These are phyloP conservation scores for Gentiana macrophylla DNA, from an alignment of 257 asterid species.

Conservation along the genomic window DNA sequence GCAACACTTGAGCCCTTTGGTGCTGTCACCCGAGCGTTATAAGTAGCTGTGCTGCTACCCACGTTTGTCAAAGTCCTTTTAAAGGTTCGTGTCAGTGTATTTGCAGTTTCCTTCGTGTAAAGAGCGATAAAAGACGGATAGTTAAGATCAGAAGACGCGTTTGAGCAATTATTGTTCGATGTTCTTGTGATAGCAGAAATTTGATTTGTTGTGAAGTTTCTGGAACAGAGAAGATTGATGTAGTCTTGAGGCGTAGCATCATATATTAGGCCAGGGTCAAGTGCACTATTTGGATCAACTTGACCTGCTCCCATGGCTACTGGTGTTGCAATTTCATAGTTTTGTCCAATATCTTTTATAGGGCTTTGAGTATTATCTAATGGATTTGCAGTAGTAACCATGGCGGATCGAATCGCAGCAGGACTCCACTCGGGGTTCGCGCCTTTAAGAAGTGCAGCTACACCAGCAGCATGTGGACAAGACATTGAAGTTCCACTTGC, in stretches of 20 bases:
- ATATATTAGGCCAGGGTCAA: slow-evolving; percentile 45
- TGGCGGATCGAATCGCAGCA: slow-evolving; percentile 17
- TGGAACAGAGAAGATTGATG: slow-evolving; percentile 32
- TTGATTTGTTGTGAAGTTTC: slow-evolving; percentile 33
- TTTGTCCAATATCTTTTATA: slow-evolving; percentile 8
- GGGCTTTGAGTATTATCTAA: slow-evolving; percentile 8
- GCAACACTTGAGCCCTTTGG: slow-evolving; percentile 22
- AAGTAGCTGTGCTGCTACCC: slow-evolving; percentile 22
- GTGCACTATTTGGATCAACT: slow-evolving; percentile 39
- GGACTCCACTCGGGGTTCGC: slow-evolving; percentile 21
- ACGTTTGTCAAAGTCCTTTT: slow-evolving; percentile 38
- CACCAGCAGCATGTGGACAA: slow-evolving; percentile 17
- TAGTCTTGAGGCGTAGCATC: slow-evolving; percentile 37
- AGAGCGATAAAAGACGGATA: slow-evolving; percentile 39
- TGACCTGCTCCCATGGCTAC: slow-evolving; percentile 37
- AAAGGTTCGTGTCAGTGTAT: slow-evolving; percentile 12
- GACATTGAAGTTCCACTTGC: slow-evolving; percentile 13
- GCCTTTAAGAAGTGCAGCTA: slow-evolving; percentile 15
- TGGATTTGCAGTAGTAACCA: slow-evolving; percentile 13
- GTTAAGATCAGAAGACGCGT: slow-evolving; percentile 32
- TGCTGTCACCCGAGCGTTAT: slow-evolving; percentile 16
- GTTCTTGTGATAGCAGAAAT: slow-evolving; percentile 24
- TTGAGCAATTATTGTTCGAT: slow-evolving; percentile 24
- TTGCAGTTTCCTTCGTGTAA: slow-evolving; percentile 17
- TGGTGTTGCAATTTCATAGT: slow-evolving; percentile 6